Evolutionary conservation across 2,329 filamentous ascomycete genomes (phyloP), one percentile per base, ranked within the genome.

Genomic region (Emergomyces orientalis): DNA sequence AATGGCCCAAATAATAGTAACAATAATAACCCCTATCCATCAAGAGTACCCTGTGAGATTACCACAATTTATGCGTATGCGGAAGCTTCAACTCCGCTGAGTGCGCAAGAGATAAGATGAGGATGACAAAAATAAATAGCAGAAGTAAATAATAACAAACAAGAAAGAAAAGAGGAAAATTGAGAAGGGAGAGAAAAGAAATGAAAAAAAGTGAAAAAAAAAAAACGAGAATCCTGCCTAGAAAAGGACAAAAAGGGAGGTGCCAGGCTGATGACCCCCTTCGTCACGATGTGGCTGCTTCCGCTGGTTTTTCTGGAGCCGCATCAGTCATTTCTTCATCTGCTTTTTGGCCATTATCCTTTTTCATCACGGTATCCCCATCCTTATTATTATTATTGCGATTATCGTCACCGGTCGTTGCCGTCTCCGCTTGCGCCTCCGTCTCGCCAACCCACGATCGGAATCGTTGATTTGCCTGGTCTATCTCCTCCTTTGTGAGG

Each of bases 401-500:
- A 41, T 57, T n/a, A 47, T 43, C 41, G 13, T 11, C 56, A 8
- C 49, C 39, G 6, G 32, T 41, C 27, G 51, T 19, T 19, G 56
- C 14, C 49, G 30, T 30, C 25, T 30, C 60, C 22, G 43, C n/a
- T 17, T 65, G 55, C 7, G 60, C 17, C 61, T 69, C 66, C 19
- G 68, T 27, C 2, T 76, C 75, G 62, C 76, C 73, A 51, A 80
- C 70, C 79, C 79, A 81, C 22, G 74, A 76, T 25, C 77, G 76
- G 71, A 80, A 81, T 30, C 76, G 74, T 63, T 78, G 73, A 58
- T 80, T 80, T 27, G 75, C 72, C 64, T 76, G 75, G 41, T 80
- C 78, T 39, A 82, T 80, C 65, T 81, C 73, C 63, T 81, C 79
- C 63, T 79, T 78, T 67, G 76, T 77, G 39, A 81, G 69, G 30